Percentiles rank a stretch among this genome's conserved stretches.
Conservation (phyloP, 2,329 filamentous ascomycete species). For the Myrmaecium sp. region DNA sequence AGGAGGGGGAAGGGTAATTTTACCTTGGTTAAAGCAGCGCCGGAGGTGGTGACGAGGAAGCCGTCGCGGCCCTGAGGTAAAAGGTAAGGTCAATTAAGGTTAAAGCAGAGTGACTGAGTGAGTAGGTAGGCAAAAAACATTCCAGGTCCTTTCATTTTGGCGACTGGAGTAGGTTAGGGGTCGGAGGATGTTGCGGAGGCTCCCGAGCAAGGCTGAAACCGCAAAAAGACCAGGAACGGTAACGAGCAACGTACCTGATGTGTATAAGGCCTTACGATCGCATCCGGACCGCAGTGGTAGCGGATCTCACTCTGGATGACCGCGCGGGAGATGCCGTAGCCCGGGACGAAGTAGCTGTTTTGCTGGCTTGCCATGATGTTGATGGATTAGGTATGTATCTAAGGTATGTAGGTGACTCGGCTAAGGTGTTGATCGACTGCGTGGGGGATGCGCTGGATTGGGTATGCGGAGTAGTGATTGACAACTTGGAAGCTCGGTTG, state of each 20-base stretch:
- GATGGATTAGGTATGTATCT: no score
- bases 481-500: no score
- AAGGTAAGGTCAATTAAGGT: no score
- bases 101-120: no score
- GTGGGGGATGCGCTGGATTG: no score
- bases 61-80: conserved; percentile 21
- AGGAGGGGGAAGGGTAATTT: conserved; percentile 1
- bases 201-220: no score
- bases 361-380: conserved; percentile 8
- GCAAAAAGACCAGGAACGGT: not conserved
- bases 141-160: not conserved
- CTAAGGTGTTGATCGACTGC: no score
- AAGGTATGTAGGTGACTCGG: no score
- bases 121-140: not conserved
- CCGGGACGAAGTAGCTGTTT: conserved; percentile 26
- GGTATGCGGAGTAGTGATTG: no score
- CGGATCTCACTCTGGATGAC: conserved; percentile 27
- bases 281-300: conserved; percentile 25
- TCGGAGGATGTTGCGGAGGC: not conserved
- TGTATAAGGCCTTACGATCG: conserved; percentile 25
- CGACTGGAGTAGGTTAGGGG: conserved; percentile 1
- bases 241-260: conserved; percentile 16
- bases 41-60: conserved; percentile 23
- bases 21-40: conserved; percentile 25
- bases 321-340: conserved; percentile 25